These are phyloP conservation scores for Barbatosphaeria neglecta DNA, from an alignment of 495 filamentous ascomycete species.

Conservation along the genomic window DNA sequence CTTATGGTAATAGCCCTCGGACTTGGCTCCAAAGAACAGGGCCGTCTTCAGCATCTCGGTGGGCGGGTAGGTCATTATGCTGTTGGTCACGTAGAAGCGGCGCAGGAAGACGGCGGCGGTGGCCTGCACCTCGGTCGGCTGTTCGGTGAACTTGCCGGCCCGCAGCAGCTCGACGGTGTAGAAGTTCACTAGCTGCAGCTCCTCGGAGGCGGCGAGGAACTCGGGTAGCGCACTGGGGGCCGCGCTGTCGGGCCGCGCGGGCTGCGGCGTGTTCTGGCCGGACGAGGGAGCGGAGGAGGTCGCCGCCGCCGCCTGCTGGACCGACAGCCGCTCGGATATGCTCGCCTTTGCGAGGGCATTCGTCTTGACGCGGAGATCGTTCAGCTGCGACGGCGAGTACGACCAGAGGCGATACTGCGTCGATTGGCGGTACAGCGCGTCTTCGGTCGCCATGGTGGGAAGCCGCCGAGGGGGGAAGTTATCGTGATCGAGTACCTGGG, in stretches of 20 bases:
- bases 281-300: slow-evolving; percentile 19
- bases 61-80: slow-evolving; percentile 87
- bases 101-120: slow-evolving; percentile 87
- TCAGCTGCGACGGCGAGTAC: slow-evolving; percentile 65
- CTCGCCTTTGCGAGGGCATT: slow-evolving; percentile 62
- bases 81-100: slow-evolving; percentile 91
- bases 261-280: slow-evolving; percentile 21
- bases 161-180: slow-evolving; percentile 65
- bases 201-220: slow-evolving; percentile 70
- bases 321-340: slow-evolving; percentile 39
- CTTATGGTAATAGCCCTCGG: slow-evolving; percentile 68
- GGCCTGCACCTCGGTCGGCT: slow-evolving; percentile 72
- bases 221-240: slow-evolving; percentile 40
- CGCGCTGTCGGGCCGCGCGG: slow-evolving; percentile 16
- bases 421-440: slow-evolving; percentile 80
- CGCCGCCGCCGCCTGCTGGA: background rate
- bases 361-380: slow-evolving; percentile 57
- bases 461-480: too few species aligned
- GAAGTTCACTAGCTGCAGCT: slow-evolving; percentile 66
- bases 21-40: slow-evolving; percentile 86
- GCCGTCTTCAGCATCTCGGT: slow-evolving; percentile 74
- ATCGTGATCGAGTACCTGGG: background rate
- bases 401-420: slow-evolving; percentile 90
- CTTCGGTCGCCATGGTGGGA: slow-evolving; percentile 51
- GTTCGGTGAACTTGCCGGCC: slow-evolving; percentile 62